Evolutionary conservation across 2,329 filamentous ascomycete genomes (phyloP), one percentile per base, ranked within the genome.

Genomic region (Trichoderma oligosporum): DNA sequence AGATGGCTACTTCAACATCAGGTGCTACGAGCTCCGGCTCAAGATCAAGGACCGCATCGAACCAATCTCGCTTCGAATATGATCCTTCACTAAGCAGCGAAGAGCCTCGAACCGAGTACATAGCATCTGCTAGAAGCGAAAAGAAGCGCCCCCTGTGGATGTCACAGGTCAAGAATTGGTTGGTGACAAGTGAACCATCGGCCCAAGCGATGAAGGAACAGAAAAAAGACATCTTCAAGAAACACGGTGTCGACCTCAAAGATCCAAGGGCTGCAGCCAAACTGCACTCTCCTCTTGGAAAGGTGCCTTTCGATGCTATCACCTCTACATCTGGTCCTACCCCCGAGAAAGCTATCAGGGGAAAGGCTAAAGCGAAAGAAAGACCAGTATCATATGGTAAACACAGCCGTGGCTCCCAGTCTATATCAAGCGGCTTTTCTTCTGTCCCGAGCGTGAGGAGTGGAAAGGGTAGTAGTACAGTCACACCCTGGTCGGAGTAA

Each of bases 131-230:
- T 33, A 41, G 52, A 31, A 25, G 60, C 41, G 33, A 58, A 18
- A 68, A 68, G 31, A 52, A 63, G 25, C 72, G 68, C 53, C 58
- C 62, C n/a, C 58, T 64, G 35, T 79, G 77, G 74, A 56, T 78
- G 20, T 67, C 67, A 6, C 73, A 76, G 25, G 65, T 80, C 46
- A 82, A 78, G 58, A 72, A 70, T 42, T 82, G 79, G 79, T 64
- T 81, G 7, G 71, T 71, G 1, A 71, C 73, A 20, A 77, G 74
- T 46, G 79, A 82, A 60, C 79, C 79, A 9, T 81, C 79, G 0
- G 70, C 71, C 1, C 75, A 78, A 42, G 79, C 77, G 1, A 69
- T 80, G 61, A 78, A 75, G 61, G 66, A 75, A 12, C 76, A 79
- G 60, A 77, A 74, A 62, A 73, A 70, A 52, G 70, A 72, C 12